Evolutionary conservation across 2,329 filamentous ascomycete genomes (phyloP), one percentile per base, ranked within the genome.

Genomic region (Botrytis porri): DNA sequence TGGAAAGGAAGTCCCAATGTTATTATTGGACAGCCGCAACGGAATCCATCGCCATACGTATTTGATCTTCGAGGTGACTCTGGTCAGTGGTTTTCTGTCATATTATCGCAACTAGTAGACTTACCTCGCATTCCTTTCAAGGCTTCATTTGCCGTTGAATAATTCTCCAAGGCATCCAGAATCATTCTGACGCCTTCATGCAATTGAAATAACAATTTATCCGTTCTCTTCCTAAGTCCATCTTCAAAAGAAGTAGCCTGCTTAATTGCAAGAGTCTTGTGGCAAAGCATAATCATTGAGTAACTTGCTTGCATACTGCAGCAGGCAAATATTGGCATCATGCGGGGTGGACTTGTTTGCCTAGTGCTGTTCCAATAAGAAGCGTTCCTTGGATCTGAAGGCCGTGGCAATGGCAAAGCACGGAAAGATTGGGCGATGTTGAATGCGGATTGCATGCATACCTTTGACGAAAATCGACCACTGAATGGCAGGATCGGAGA

Each of bases 391-490:
- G 32, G 32, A 54, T 54, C 25, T 14, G 73, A 35, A 16, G 75
- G 74, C 39, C 75, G 73, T 35, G 85, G 85, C 71, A 84, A 85
- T 0, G 85, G 85, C 48, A 87, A 77, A 18, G 80, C 79, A 74
- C 84, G 81, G 69, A 86, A 86, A 20, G 83, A 82, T 69, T 81
- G 77, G 2, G 85, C 83, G 71, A 87, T 86, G 74, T 82, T 84
- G 61, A 87, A 81, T 3, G 85, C 84, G 12, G 85, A 83, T 64
- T 83, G 84, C 45, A 87, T 80, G 76, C 85, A 86, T 73, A 86
- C 82, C 76, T 85, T 85, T 35, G 85, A 83, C 22, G 85, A 86
- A 60, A 83, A 81, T 72, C 85, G 84, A 60, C 81, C 83, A 74
- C 79, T 84, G 75, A 86, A 86, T 22, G 85, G 85, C 61, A 84